Evolutionary conservation across 495 filamentous ascomycete species (phyloP).

Genomic region (Daldinia grandis): DNA sequence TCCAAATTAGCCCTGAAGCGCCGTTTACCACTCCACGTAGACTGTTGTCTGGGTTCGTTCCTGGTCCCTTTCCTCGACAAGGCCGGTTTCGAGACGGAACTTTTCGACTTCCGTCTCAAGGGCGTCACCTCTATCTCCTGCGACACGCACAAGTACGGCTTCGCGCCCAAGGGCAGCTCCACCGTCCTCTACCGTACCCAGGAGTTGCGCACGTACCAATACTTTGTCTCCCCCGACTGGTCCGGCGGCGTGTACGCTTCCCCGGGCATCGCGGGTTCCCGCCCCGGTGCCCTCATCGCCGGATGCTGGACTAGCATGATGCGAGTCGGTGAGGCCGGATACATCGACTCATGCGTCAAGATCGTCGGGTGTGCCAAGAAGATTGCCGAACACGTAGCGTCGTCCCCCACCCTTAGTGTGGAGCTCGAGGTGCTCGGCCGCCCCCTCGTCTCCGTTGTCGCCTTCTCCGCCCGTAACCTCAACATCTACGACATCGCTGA

Average conservation of each 20-base stretch:
- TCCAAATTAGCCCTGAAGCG: slow-evolving; percentile 83
- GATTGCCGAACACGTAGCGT: slow-evolving; percentile 77
- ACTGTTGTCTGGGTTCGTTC: slow-evolving; percentile 97
- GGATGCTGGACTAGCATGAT: slow-evolving; percentile 93
- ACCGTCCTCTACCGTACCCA: slow-evolving; percentile 88
- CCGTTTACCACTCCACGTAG: slow-evolving; percentile 89
- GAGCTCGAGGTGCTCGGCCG: slow-evolving; percentile 85
- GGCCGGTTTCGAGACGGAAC: slow-evolving; percentile 85
- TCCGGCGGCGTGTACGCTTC: slow-evolving; percentile 95
- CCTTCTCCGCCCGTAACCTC: slow-evolving; percentile 80
- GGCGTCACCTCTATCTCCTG: slow-evolving; percentile 95
- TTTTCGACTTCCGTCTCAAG: slow-evolving; percentile 92
- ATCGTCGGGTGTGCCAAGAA: slow-evolving; percentile 90
- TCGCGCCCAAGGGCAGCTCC: slow-evolving; percentile 95
- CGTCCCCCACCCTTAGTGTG: slow-evolving; percentile 67
- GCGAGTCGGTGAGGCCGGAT: slow-evolving; percentile 87
- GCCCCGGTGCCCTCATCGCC: slow-evolving; percentile 92
- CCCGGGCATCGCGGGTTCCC: slow-evolving; percentile 86
- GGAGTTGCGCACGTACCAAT: slow-evolving; percentile 83
- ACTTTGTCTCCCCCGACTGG: slow-evolving; percentile 96
- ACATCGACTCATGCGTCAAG: slow-evolving; percentile 80
- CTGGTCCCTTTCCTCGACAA: slow-evolving; percentile 88
- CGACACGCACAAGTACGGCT: slow-evolving; percentile 99
- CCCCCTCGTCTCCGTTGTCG: slow-evolving; percentile 88
- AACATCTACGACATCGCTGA: slow-evolving; percentile 91